phyloP scores from a whole-genome alignment of 1,284 basidiomycete genomes.

The Cutaneotrichosporon sp. region DNA sequence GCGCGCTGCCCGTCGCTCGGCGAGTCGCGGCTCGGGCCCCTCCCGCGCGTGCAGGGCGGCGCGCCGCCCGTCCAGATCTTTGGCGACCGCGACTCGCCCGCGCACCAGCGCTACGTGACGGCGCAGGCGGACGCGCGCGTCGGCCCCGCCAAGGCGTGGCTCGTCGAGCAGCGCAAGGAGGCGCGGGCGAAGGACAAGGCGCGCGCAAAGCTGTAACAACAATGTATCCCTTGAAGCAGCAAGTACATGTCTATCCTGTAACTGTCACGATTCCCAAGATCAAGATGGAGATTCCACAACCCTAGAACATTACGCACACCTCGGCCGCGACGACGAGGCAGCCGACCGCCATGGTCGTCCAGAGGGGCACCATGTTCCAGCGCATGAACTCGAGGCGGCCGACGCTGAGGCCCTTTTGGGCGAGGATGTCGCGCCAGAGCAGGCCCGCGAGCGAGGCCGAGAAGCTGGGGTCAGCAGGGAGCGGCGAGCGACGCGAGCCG shows the following conservation, averaged over 20 bases:
- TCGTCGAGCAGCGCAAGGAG: conserved; percentile 12
- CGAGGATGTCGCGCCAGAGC: conserved; percentile 78
- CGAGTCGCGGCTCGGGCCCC: background rate
- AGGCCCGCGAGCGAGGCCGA: conserved; percentile 87
- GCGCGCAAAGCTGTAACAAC: background rate
- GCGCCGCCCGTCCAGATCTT: conserved; percentile 37
- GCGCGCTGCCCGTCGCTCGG: background rate
- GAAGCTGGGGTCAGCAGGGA: conserved; percentile 51
- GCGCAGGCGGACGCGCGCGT: conserved; percentile 32
- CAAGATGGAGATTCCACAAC: background rate
- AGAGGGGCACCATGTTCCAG: conserved; percentile 69
- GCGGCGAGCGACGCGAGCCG: background rate
- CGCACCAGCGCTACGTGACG: conserved; percentile 36
- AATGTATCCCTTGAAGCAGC: conserved; percentile 1
- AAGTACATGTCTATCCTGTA: background rate
- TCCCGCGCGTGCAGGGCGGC: conserved; percentile 8
- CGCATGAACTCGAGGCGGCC: conserved; percentile 66
- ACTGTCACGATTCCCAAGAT: background rate
- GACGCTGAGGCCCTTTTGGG: conserved; percentile 75
- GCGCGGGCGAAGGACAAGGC: background rate
- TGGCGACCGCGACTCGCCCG: conserved; percentile 28
- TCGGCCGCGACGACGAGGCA: conserved; percentile 54
- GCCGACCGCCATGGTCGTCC: conserved; percentile 65
- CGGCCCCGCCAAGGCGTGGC: conserved; percentile 27
- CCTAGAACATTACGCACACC: conserved; percentile 52